Conservation (phyloP, 176 grass and related monocot species). For the Hordeum marinum region DNA sequence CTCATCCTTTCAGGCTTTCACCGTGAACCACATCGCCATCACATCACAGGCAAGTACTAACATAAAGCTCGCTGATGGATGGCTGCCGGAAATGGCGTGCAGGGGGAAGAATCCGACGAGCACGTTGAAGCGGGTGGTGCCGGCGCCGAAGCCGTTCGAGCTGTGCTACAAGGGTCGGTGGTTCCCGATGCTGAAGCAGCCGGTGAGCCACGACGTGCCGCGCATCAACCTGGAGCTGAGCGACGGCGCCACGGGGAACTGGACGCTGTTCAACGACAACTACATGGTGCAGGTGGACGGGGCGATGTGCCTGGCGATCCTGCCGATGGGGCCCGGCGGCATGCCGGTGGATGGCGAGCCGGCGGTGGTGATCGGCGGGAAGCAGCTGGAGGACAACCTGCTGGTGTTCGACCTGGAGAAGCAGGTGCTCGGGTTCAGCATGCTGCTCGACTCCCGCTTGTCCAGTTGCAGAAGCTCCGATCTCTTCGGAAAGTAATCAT, state of each 20-base stretch:
- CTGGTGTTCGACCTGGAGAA: constrained; percentile 50
- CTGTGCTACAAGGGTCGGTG: constrained; percentile 41
- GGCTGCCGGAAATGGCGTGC: too few species aligned
- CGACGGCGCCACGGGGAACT: constrained; percentile 30
- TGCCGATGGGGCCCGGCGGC: constrained; percentile 33
- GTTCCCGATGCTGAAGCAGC: constrained; percentile 19
- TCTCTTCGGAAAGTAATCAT: neutral
- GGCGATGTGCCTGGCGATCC: constrained; percentile 28
- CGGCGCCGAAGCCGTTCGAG: constrained; percentile 40
- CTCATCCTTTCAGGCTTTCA: too few species aligned
- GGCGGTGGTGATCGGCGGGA: constrained; percentile 39
- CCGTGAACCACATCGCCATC: too few species aligned
- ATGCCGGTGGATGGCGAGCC: constrained; percentile 4
- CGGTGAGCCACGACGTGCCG: constrained; percentile 28
- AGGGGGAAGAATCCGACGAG: neutral
- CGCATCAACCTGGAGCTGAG: constrained; percentile 33
- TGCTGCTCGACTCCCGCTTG: constrained; percentile 17
- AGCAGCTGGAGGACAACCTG: constrained; percentile 52
- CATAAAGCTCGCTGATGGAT: too few species aligned
- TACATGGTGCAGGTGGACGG: constrained; percentile 20
- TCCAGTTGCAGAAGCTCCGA: constrained; percentile 35
- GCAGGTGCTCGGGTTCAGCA: constrained; percentile 26
- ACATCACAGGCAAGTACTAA: too few species aligned
- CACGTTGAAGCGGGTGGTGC: neutral
- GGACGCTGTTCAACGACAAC: constrained; percentile 43